Percentiles rank a stretch among this genome's conserved stretches.
phyloP scores from a whole-genome alignment of 768 basidiomycete species.

The Leccinum imitatum region DNA sequence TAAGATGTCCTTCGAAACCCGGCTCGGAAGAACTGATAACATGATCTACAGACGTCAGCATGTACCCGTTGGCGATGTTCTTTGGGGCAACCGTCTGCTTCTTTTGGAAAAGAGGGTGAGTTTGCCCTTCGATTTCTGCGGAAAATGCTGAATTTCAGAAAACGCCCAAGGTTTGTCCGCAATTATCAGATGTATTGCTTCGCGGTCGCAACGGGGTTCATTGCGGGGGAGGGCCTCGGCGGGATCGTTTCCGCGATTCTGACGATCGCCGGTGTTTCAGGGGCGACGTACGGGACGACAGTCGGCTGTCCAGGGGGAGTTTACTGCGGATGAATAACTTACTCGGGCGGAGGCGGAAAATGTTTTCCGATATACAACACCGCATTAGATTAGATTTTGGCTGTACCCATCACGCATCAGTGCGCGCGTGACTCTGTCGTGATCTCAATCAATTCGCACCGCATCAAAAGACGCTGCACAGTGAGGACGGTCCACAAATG shows the following conservation, averaged over 20 bases:
- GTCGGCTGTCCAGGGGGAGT: conserved; percentile 30
- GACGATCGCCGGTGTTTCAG: conserved; percentile 30
- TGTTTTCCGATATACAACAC: no score
- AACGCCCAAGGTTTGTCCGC: background rate
- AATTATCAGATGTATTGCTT: conserved; percentile 31
- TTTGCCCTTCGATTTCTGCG: background rate
- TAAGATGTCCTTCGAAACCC: background rate
- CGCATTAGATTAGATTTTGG: no score
- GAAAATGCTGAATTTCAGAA: background rate
- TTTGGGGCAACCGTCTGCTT: background rate
- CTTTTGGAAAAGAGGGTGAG: background rate
- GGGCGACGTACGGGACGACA: conserved; percentile 27
- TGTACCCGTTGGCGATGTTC: background rate
- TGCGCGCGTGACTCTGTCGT: no score
- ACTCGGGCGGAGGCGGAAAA: no score
- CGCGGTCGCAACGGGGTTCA: conserved; percentile 39
- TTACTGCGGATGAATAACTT: conserved; percentile 26
- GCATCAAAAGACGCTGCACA: no score
- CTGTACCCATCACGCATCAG: no score
- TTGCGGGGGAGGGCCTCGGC: conserved; percentile 42
- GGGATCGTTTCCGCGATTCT: conserved; percentile 35
- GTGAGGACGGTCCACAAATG: no score
- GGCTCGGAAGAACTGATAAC: background rate
- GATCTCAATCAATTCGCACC: no score
- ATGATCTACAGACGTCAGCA: background rate